Conservation (phyloP, 495 filamentous ascomycete species). For the Xylaria acuta region DNA sequence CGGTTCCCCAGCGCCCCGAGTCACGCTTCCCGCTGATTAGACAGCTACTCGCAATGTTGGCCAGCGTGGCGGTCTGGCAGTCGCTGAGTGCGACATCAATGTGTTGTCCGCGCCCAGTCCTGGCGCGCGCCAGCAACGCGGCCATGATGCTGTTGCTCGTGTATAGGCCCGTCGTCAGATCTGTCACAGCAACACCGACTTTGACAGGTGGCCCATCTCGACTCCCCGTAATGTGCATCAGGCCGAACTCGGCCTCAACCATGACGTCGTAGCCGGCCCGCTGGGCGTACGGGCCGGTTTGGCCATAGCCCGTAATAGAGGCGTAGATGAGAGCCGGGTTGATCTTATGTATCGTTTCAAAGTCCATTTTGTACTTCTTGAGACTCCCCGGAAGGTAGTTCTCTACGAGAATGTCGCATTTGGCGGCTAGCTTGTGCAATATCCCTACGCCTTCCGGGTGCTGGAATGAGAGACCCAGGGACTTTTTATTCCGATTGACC, state of each 20-base stretch:
- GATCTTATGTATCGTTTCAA: conserved; percentile 73
- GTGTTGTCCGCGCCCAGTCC: conserved; percentile 73
- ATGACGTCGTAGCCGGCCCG: conserved; percentile 98
- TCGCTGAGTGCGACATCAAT: conserved; percentile 92
- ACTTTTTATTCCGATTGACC: conserved; percentile 98
- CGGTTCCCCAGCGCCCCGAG: conserved; percentile 90
- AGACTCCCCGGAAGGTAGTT: conserved; percentile 93
- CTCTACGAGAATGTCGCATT: conserved; percentile 93
- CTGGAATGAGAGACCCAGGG: conserved; percentile 87
- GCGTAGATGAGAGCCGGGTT: conserved; percentile 79
- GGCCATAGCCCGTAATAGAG: conserved; percentile 74
- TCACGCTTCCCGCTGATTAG: conserved; percentile 90
- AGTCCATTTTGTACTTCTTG: conserved; percentile 92
- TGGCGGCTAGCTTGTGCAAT: conserved; percentile 79
- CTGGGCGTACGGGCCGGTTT: conserved; percentile 88
- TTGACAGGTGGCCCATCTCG: conserved; percentile 93
- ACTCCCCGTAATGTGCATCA: conserved; percentile 97
- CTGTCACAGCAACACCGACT: conserved; percentile 95
- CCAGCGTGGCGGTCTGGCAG: conserved; percentile 89
- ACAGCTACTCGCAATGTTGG: conserved; percentile 91
- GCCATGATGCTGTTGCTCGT: conserved; percentile 98
- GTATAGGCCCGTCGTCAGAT: conserved; percentile 95
- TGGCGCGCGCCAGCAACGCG: conserved; percentile 73
- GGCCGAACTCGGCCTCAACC: conserved; percentile 96
- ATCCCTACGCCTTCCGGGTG: conserved; percentile 82